Percentiles rank a stretch among this genome's conserved stretches.
phyloP scores from a whole-genome alignment of 1,139 yeast genomes.

The Lodderomyces pseudojiufengensis region DNA sequence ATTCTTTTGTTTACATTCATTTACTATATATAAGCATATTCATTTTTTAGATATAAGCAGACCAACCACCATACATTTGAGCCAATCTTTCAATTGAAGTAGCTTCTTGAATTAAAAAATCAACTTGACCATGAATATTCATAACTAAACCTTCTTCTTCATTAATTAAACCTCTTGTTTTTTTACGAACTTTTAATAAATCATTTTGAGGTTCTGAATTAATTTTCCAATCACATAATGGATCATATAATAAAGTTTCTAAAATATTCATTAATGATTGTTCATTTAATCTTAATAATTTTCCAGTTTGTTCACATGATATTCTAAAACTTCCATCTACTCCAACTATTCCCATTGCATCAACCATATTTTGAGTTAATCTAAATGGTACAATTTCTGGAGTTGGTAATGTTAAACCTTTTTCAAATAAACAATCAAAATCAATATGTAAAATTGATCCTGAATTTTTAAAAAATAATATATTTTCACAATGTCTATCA shows the following conservation, averaged over 20 bases:
- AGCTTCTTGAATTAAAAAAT: constrained; percentile 82
- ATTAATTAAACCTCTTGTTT: constrained; percentile 74
- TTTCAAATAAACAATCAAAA: constrained; percentile 93
- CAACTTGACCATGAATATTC: constrained; percentile 92
- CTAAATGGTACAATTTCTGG: constrained; percentile 97
- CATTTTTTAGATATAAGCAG: constrained; percentile 48
- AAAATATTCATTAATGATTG: constrained; percentile 86
- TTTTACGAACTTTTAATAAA: constrained; percentile 69
- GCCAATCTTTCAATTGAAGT: constrained; percentile 66
- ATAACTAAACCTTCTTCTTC: constrained; percentile 82
- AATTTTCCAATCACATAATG: constrained; percentile 69
- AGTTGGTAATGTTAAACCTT: constrained; percentile 62
- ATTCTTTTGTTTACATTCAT: too few species aligned
- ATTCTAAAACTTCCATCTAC: constrained; percentile 87
- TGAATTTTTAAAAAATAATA: constrained; percentile 64
- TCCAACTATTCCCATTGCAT: constrained; percentile 88
- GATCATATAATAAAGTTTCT: constrained; percentile 91
- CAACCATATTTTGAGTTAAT: constrained; percentile 80
- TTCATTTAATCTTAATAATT: constrained; percentile 72
- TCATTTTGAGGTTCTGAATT: constrained; percentile 59
- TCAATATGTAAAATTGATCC: constrained; percentile 92
- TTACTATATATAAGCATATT: not conserved
- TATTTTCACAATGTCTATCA: constrained; percentile 93
- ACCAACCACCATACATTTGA: constrained; percentile 95
- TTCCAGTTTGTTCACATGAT: constrained; percentile 81